A percentile compares a stretch with the other conserved stretches of the same genome.
These are phyloP conservation scores for Phlebiopsis gigantea DNA, from an alignment of 768 basidiomycete genomes.

Conservation along the genomic window DNA sequence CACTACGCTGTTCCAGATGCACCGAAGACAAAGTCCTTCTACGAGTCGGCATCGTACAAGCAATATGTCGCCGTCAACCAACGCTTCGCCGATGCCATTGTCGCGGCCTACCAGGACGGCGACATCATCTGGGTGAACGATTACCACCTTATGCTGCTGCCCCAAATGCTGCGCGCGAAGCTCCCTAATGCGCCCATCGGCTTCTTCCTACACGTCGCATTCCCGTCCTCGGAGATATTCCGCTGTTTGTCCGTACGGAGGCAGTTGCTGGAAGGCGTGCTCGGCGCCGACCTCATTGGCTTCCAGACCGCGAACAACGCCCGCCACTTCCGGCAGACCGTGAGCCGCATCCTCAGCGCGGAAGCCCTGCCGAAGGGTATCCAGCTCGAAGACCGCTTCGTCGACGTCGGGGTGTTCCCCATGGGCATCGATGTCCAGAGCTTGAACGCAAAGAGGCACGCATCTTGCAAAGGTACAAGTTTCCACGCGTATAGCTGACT, in stretches of 20 bases:
- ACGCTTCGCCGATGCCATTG: conserved; percentile 83
- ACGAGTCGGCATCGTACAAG: conserved; percentile 74
- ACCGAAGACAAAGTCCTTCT: conserved; percentile 75
- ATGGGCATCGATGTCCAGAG: conserved; percentile 83
- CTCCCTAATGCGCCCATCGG: conserved; percentile 67
- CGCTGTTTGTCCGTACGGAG: conserved; percentile 79
- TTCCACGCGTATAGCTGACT: conserved; percentile 6
- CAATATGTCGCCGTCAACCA: conserved; percentile 89
- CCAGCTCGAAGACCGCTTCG: conserved; percentile 63
- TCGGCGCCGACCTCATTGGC: conserved; percentile 90
- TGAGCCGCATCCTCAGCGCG: conserved; percentile 69
- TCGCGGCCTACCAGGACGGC: conserved; percentile 75
- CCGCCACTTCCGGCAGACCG: conserved; percentile 82
- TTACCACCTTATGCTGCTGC: conserved; percentile 94
- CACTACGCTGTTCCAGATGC: conserved; percentile 87
- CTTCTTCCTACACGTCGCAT: conserved; percentile 97
- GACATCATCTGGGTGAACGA: conserved; percentile 94
- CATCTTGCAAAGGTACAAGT: conserved; percentile 4
- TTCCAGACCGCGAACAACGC: conserved; percentile 88
- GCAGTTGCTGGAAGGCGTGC: conserved; percentile 77
- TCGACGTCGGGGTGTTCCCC: conserved; percentile 84
- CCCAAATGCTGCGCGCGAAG: conserved; percentile 71
- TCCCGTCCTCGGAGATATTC: conserved; percentile 95
- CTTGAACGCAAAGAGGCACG: conserved; percentile 61
- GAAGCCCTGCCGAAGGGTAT: conserved; percentile 85